Evolutionary conservation across 2,329 filamentous ascomycete species (phyloP).

Genomic region (Claviceps pazoutovae): DNA sequence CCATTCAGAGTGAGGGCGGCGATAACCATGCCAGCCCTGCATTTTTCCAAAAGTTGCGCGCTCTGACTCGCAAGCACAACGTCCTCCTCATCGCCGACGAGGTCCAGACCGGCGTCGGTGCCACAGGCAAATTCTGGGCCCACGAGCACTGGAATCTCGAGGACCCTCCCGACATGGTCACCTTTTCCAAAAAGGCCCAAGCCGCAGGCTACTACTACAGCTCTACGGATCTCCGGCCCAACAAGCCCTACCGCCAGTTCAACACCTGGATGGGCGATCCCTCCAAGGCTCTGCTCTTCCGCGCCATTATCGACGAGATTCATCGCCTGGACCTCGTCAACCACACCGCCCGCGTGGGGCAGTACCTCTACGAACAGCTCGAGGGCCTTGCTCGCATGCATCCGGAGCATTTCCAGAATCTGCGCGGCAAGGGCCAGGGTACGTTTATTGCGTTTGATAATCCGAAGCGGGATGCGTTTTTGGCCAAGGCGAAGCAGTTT

Average conservation of each 20-base stretch:
- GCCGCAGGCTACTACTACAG: conserved; percentile 87
- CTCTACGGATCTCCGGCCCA: conserved; percentile 65
- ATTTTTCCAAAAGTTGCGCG: conserved; percentile 77
- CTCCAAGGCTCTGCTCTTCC: conserved; percentile 70
- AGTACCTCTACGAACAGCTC: conserved; percentile 62
- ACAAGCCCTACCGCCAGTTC: conserved; percentile 91
- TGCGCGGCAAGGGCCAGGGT: conserved; percentile 75
- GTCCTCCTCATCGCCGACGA: conserved; percentile 86
- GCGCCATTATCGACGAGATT: conserved; percentile 72
- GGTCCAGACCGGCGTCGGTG: conserved; percentile 85
- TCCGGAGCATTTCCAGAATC: conserved; percentile 65
- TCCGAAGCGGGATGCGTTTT: conserved; percentile 63
- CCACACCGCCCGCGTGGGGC: conserved; percentile 63
- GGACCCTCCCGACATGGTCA: conserved; percentile 80
- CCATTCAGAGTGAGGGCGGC: conserved; percentile 84
- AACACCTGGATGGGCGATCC: conserved; percentile 98
- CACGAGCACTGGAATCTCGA: conserved; percentile 85
- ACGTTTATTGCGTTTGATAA: conserved; percentile 91
- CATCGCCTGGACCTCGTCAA: conserved; percentile 62
- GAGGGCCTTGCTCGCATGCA: conserved; percentile 54
- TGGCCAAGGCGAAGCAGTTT: conserved; percentile 62
- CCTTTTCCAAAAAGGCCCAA: conserved; percentile 91
- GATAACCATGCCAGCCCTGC: conserved; percentile 83
- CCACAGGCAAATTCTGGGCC: conserved; percentile 90
- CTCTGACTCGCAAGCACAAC: conserved; percentile 61